phyloP scores from a whole-genome alignment of 768 basidiomycete species.

The Astraeus odoratus region DNA sequence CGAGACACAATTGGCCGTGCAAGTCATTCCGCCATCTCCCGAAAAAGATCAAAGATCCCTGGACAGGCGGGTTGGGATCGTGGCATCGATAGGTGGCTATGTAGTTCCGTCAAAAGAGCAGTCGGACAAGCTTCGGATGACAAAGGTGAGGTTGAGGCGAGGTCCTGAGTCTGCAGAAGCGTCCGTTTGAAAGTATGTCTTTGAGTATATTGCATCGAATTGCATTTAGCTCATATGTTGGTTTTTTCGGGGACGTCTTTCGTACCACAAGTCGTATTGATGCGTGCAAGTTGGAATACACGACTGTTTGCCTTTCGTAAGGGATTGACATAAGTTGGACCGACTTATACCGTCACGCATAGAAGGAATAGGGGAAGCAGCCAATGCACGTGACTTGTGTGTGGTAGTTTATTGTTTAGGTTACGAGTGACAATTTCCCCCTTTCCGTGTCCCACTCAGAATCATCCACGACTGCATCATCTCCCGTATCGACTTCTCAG shows the following conservation, averaged over 20 bases:
- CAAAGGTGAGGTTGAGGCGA: slow-evolving; percentile 22
- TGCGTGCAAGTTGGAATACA: too few relatives aligned
- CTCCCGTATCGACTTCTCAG: background rate
- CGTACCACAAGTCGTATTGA: too few relatives aligned
- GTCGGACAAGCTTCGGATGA: slow-evolving; percentile 33
- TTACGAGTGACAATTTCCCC: background rate
- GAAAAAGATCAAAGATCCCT: slow-evolving; percentile 14
- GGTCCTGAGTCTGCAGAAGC: background rate
- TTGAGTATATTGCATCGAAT: too few relatives aligned
- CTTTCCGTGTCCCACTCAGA: background rate
- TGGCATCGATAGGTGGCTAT: slow-evolving; percentile 30
- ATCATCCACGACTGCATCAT: background rate
- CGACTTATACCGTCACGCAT: too few relatives aligned
- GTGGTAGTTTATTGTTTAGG: background rate
- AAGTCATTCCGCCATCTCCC: slow-evolving; percentile 51
- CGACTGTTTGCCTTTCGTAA: too few relatives aligned
- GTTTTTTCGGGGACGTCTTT: too few relatives aligned
- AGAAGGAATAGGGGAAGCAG: too few relatives aligned
- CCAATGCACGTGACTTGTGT: background rate
- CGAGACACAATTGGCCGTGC: slow-evolving; percentile 63
- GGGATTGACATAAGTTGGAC: too few relatives aligned
- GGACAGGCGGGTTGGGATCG: slow-evolving; percentile 25
- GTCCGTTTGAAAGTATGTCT: slow-evolving; percentile 7
- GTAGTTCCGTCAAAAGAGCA: slow-evolving; percentile 36
- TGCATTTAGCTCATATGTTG: too few relatives aligned